Evolutionary conservation across 352 stramenopile genomes (phyloP).

Genomic region (Discostella stelligera): DNA sequence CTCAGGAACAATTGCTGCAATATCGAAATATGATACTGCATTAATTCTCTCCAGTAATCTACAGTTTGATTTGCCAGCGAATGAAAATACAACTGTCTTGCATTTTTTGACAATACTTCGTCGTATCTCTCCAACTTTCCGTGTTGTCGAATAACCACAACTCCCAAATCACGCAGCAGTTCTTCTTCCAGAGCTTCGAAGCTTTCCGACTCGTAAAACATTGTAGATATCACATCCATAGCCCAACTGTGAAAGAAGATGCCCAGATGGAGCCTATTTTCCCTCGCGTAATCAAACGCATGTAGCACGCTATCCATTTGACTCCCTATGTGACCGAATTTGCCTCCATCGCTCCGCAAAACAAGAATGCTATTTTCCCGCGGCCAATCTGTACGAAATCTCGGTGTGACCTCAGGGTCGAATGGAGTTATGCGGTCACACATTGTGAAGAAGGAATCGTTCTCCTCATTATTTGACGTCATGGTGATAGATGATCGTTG

Average conservation of each 20-base stretch:
- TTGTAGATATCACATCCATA: constrained; percentile 18
- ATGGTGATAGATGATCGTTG: background rate
- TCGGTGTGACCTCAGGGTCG: background rate
- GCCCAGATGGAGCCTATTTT: constrained; percentile 26
- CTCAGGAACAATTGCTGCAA: constrained; percentile 19
- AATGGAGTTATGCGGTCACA: constrained; percentile 6
- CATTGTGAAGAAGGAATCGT: constrained; percentile 1
- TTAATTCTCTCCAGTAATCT: constrained; percentile 22
- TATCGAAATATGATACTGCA: constrained; percentile 28
- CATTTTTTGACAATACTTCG: constrained; percentile 6
- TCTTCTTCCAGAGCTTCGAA: constrained; percentile 17
- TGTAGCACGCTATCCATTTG: constrained; percentile 27
- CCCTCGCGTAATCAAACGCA: constrained; percentile 31
- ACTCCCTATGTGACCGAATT: constrained; percentile 25
- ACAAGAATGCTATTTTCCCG: constrained; percentile 19
- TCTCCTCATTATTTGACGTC: background rate
- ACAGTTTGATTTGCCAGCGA: background rate
- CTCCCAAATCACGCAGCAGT: constrained; percentile 17
- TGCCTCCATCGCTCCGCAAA: constrained; percentile 12
- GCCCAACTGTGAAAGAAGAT: constrained; percentile 29
- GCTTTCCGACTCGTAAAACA: constrained; percentile 18
- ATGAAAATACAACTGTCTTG: constrained; percentile 33
- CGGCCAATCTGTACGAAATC: constrained; percentile 11
- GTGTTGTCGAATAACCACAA: constrained; percentile 15
- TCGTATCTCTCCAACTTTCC: constrained; percentile 3